Evolutionary conservation across 1,284 basidiomycete genomes (phyloP), one percentile per base, ranked within the genome.

Genomic region (Ustilago xerochloae): DNA sequence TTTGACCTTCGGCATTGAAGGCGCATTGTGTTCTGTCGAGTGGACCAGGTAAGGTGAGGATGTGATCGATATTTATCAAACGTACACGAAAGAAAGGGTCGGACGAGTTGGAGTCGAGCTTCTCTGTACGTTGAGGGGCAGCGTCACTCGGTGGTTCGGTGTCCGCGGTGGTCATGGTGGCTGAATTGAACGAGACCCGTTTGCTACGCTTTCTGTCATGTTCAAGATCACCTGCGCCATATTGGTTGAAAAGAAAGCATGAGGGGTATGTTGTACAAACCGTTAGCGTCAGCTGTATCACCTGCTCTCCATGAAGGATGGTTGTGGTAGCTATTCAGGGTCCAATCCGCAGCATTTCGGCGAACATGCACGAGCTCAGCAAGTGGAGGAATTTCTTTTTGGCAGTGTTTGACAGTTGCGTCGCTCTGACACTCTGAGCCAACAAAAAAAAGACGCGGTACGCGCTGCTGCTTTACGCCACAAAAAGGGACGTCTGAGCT

Each of bases 1-100:
- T 86, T 81, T 15, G 89, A 86, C 60, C 91, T 89, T 84, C 93
- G 90, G 47, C 92, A 58, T 24, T 85, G 74, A 81, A 81, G 4
- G 80, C 68, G 18, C 75, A 79, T 45, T 67, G 57, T 0, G 75
- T 65, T n/a, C 78, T 61, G 51, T 81, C 80, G 7, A 80, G 48
- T 7, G 70, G 66, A 0, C 54, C 45, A 2, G 78, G 78, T 3
- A 50, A 9, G 1, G 68, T 68, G 41, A 80, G 58, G 30, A 80
- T 65, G 18, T 81, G 80, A 36, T 81, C 80, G 49, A 81, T 80
- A 41, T 77, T 80, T 60, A 77, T 77, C 32, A 81, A 65, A 1
- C 80, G 70, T 20, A 80, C 54, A 10, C 80, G 74, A 32, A 81
- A 80, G 55, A 80, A 75, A n/a, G 78, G 75, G 7, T 70, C 64